These are phyloP conservation scores for Tuber umbilicatum DNA, from an alignment of 495 filamentous ascomycete species.

Conservation along the genomic window DNA sequence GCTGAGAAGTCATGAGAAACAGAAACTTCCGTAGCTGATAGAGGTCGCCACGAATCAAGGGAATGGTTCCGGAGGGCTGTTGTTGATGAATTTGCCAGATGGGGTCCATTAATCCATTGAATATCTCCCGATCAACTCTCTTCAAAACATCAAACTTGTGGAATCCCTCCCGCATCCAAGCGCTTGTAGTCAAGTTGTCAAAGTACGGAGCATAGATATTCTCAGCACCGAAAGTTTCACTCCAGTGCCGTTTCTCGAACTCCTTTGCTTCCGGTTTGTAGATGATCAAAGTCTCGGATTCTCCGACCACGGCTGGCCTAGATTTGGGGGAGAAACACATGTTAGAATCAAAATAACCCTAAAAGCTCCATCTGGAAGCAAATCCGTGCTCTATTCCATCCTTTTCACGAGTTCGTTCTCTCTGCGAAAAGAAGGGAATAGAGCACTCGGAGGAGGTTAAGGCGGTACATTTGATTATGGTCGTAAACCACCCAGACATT, in stretches of 20 bases:
- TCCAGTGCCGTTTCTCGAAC: constrained; percentile 40
- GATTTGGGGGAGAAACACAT: constrained; percentile 5
- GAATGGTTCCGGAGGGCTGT: constrained; percentile 30
- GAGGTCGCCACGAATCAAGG: constrained; percentile 36
- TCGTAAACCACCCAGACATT: constrained; percentile 41
- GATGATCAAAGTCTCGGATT: constrained; percentile 38
- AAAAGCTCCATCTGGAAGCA: neutral
- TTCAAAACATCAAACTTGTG: constrained; percentile 38
- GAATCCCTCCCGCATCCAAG: constrained; percentile 32
- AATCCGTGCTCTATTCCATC: constrained; percentile 5
- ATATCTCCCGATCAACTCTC: constrained; percentile 39
- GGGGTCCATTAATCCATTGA: constrained; percentile 37
- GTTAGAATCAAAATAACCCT: constrained; percentile 8
- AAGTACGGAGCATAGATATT: constrained; percentile 40
- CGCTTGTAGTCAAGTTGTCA: constrained; percentile 38
- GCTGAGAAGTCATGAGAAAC: constrained; percentile 39
- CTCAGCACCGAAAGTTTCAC: constrained; percentile 40
- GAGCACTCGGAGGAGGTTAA: constrained; percentile 31
- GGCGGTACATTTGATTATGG: constrained; percentile 40
- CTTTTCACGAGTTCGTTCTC: neutral
- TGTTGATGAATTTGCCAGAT: constrained; percentile 41
- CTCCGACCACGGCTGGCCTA: constrained; percentile 35
- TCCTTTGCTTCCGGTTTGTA: constrained; percentile 37
- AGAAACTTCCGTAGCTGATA: constrained; percentile 40
- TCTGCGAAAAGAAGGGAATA: constrained; percentile 11